A percentile compares a stretch with the other conserved stretches of the same genome.
phyloP scores from a whole-genome alignment of 352 stramenopile species.

The Phytophthora capsici region DNA sequence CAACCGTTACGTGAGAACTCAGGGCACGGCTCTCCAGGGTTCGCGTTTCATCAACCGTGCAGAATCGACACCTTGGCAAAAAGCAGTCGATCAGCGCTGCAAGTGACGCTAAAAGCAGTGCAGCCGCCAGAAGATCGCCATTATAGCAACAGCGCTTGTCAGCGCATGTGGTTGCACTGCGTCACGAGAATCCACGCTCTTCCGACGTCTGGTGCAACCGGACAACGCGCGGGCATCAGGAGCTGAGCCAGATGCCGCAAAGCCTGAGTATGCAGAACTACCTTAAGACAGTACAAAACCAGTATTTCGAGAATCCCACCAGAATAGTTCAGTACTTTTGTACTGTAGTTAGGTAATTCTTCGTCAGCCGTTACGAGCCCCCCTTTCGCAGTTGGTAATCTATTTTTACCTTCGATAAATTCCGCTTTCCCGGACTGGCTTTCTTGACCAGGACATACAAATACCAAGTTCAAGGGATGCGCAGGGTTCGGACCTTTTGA shows the following conservation, averaged over 20 bases:
- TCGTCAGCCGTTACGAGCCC: too few species aligned
- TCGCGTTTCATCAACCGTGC: slow-evolving; percentile 28
- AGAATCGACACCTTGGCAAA: slow-evolving; percentile 19
- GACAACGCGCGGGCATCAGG: slow-evolving; percentile 18
- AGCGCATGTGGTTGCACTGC: slow-evolving; percentile 28
- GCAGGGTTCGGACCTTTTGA: slow-evolving; percentile 11
- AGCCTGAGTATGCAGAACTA: slow-evolving; percentile 3
- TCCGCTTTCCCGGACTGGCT: slow-evolving; percentile 27
- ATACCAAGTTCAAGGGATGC: slow-evolving; percentile 5
- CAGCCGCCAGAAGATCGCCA: slow-evolving; percentile 13
- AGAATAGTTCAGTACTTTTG: not conserved
- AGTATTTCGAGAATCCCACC: not conserved
- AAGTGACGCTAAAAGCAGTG: not conserved
- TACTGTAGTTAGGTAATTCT: not conserved
- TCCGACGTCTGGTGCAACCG: slow-evolving; percentile 37
- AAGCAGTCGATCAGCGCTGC: not conserved
- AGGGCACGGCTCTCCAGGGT: slow-evolving; percentile 14
- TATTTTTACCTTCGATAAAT: slow-evolving; percentile 28
- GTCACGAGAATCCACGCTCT: slow-evolving; percentile 32
- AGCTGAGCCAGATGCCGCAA: not conserved
- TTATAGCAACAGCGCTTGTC: slow-evolving; percentile 6
- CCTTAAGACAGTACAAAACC: too few species aligned
- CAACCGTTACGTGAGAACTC: slow-evolving; percentile 26
- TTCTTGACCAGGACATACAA: slow-evolving; percentile 6
- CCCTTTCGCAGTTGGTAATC: slow-evolving; percentile 24